phyloP scores from a whole-genome alignment of 192 early-diverging fungal species.

The Spizellomyces sp. region DNA sequence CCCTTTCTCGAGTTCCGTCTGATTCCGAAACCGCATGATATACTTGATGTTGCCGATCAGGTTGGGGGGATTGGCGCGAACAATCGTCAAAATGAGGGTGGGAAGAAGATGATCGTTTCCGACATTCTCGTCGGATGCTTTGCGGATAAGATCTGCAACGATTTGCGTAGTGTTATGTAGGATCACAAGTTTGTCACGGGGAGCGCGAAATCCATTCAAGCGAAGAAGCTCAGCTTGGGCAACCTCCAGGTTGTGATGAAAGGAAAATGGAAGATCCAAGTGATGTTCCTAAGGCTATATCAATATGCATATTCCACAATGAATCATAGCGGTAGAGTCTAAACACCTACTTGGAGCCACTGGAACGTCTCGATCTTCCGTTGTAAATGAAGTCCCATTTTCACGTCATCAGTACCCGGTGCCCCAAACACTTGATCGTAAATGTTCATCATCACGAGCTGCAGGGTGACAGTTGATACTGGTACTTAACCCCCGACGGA shows the following conservation, averaged over 20 bases:
- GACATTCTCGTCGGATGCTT: slow-evolving; percentile 31
- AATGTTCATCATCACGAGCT: slow-evolving; percentile 54
- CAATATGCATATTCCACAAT: slow-evolving; percentile 12
- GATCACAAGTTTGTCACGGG: slow-evolving; percentile 49
- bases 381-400: slow-evolving; percentile 38
- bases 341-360: slow-evolving; percentile 43
- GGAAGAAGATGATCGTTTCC: slow-evolving; percentile 54
- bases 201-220: slow-evolving; percentile 50
- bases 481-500: too few relatives aligned
- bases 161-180: slow-evolving; percentile 45
- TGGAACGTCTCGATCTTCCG: slow-evolving; percentile 45
- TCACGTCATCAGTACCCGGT: slow-evolving; percentile 45
- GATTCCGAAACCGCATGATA: slow-evolving; percentile 51
- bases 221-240: slow-evolving; percentile 48
- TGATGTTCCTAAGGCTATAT: slow-evolving; percentile 41
- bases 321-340: not conserved
- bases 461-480: not conserved
- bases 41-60: slow-evolving; percentile 60
- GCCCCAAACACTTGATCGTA: slow-evolving; percentile 50
- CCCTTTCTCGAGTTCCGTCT: slow-evolving; percentile 48
- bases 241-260: slow-evolving; percentile 44
- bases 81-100: slow-evolving; percentile 46
- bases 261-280: slow-evolving; percentile 50
- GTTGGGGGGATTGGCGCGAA: slow-evolving; percentile 54
- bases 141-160: slow-evolving; percentile 48